Conservation (phyloP, 2,329 filamentous ascomycete genomes). For the Paracamarosporium sp. region DNA sequence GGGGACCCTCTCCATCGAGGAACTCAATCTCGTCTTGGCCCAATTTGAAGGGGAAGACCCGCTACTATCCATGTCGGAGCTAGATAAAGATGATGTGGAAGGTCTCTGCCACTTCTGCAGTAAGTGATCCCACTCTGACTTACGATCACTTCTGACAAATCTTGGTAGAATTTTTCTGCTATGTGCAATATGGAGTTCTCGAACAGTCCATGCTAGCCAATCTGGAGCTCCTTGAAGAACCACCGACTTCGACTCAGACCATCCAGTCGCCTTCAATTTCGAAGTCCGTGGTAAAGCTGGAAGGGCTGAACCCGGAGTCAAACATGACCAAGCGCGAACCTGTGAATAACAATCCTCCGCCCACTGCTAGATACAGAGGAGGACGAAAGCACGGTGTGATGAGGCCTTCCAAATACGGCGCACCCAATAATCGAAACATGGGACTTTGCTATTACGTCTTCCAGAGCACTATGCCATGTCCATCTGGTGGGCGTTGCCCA, state of each 20-base stretch:
- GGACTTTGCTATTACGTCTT: background rate
- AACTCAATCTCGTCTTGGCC: background rate
- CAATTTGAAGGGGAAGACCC: background rate
- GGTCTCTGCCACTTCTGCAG: background rate
- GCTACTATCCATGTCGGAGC: background rate
- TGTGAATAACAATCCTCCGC: background rate
- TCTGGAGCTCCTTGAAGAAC: background rate
- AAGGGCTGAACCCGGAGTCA: no score
- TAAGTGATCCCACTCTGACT: background rate
- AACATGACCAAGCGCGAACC: background rate
- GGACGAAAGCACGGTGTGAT: background rate
- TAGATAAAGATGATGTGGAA: background rate
- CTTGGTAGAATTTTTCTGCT: background rate
- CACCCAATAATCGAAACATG: background rate
- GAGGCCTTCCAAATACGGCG: background rate
- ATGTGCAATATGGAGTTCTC: background rate
- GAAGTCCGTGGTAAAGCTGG: no score
- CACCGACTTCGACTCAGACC: background rate
- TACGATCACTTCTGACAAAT: background rate
- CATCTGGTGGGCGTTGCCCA: background rate
- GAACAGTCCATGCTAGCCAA: background rate
- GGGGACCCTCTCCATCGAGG: background rate
- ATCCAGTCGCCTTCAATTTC: background rate
- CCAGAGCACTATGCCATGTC: background rate
- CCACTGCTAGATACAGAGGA: background rate